Evolutionary conservation across 805 yeast genomes (phyloP), one percentile per base, ranked within the genome.

Genomic region (Lachancea mirantina): DNA sequence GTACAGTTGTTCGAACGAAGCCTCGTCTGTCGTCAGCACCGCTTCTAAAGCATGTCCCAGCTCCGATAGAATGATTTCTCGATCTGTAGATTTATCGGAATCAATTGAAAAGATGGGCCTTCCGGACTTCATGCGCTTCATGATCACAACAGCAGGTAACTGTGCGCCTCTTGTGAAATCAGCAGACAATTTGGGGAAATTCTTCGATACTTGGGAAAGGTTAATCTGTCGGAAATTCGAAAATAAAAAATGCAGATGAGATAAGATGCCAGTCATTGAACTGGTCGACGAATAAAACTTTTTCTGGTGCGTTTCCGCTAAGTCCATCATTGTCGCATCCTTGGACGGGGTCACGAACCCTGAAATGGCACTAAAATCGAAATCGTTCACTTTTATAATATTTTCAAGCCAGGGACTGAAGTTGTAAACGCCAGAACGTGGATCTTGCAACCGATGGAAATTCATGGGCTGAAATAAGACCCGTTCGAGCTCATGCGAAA

Each of bases 11-110:
- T 63, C 61, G 43, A 78, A 82, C 28, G 68, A 71, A n/a, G 58
- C 54, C 7, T 70, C 68, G 4, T 69, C 65, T 1, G 74, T 72
- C 0, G 94, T 83, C 15, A 89, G 62, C 52, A 84, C 68, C 10
- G 76, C 67, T 57, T 92, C 97, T 45, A 88, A 57, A 2, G 83
- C 70, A 42, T 80, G 81, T 1, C 97, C 97, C 57, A 88, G 62
- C 3, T 75, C 63, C 0, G 88, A 74, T 13, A 89, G 62, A 8
- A 84, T 67, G 14, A 77, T 71, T 37, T 81, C 94, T 5, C 68
- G 61, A 47, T 78, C 84, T 2, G 74, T 59, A 0, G 83, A 68
- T 40, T 75, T 74, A 50, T 84, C 95, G 0, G 78, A 59, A 38
- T 80, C 87, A 1, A 92, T 65, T 0, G 95, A 75, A 46, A 67